Conservation (phyloP, 2,329 filamentous ascomycete genomes). For the Amphichorda felina region DNA sequence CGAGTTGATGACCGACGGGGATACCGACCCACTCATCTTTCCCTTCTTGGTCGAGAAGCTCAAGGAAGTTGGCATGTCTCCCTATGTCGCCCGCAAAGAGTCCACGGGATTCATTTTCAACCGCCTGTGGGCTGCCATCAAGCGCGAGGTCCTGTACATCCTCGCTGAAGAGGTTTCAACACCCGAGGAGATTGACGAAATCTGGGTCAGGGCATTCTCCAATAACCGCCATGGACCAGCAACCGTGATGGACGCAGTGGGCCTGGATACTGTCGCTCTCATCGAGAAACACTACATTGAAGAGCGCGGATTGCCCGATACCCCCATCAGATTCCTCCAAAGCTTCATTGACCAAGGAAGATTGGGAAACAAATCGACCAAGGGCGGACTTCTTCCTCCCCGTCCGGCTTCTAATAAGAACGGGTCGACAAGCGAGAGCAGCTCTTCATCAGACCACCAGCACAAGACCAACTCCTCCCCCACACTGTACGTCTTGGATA, state of each 20-base stretch:
- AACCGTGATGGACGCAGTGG: constrained; percentile 32
- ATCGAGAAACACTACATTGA: constrained; percentile 41
- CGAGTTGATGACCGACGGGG: constrained; percentile 40
- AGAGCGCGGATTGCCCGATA: constrained; percentile 30
- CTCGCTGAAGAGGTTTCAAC: constrained; percentile 34
- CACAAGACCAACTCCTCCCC: too few relatives aligned
- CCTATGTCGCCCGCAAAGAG: constrained; percentile 29
- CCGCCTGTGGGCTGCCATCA: constrained; percentile 43
- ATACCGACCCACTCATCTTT: constrained; percentile 28
- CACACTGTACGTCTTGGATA: too few relatives aligned
- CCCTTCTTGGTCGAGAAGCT: constrained; percentile 28
- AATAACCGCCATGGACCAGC: constrained; percentile 7
- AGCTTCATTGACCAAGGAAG: constrained; percentile 32
- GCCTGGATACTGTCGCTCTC: constrained; percentile 38
- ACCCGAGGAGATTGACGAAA: constrained; percentile 34
- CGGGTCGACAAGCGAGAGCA: too few relatives aligned
- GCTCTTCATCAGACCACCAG: too few relatives aligned
- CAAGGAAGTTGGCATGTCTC: constrained; percentile 25
- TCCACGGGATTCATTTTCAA: constrained; percentile 44
- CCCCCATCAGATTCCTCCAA: too few relatives aligned
- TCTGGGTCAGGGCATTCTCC: constrained; percentile 29
- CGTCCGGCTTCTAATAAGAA: too few relatives aligned
- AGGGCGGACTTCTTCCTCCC: too few relatives aligned
- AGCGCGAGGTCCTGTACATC: constrained; percentile 36
- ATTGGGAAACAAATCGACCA: too few relatives aligned